These are phyloP conservation scores for Monosporozyma servazzii DNA, from an alignment of 805 yeast genomes.

Conservation along the genomic window DNA sequence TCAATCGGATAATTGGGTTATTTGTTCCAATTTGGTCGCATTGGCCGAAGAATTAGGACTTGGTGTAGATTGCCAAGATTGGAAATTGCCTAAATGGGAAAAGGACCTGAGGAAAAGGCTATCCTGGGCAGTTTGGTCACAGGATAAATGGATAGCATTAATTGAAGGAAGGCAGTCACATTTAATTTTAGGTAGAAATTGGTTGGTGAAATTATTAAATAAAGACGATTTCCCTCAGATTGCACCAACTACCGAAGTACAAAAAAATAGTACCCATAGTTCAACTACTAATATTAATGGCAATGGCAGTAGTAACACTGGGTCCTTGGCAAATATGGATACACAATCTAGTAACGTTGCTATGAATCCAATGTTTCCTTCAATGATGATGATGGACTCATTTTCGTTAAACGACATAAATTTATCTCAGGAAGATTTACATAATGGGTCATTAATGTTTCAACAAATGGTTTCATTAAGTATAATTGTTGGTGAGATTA, in stretches of 20 bases:
- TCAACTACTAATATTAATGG: neutral
- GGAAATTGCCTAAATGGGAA: slow-evolving; percentile 96
- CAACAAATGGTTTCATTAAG: slow-evolving; percentile 59
- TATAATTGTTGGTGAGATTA: slow-evolving; percentile 59
- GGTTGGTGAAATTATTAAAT: slow-evolving; percentile 64
- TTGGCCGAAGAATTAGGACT: slow-evolving; percentile 85
- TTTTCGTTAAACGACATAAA: slow-evolving; percentile 22
- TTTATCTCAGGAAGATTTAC: slow-evolving; percentile 44
- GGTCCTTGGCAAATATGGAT: neutral
- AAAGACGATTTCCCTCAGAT: slow-evolving; percentile 73
- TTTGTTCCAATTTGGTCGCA: slow-evolving; percentile 80
- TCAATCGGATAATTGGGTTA: slow-evolving; percentile 70
- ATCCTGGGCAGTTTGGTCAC: slow-evolving; percentile 93
- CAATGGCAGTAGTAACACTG: neutral
- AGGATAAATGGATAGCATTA: slow-evolving; percentile 84
- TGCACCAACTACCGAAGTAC: slow-evolving; percentile 28
- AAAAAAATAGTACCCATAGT: neutral
- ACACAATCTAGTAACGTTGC: slow-evolving; percentile 1
- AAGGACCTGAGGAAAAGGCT: slow-evolving; percentile 75
- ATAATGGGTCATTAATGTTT: slow-evolving; percentile 60
- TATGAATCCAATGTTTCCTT: neutral
- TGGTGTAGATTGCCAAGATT: slow-evolving; percentile 79
- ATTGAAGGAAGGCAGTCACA: slow-evolving; percentile 82
- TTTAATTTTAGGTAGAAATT: slow-evolving; percentile 57
- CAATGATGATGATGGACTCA: slow-evolving; percentile 9